Evolutionary conservation across 2,329 filamentous ascomycete species (phyloP), one percentile per base, ranked within the genome.

Genomic region (Didymella pomorum): DNA sequence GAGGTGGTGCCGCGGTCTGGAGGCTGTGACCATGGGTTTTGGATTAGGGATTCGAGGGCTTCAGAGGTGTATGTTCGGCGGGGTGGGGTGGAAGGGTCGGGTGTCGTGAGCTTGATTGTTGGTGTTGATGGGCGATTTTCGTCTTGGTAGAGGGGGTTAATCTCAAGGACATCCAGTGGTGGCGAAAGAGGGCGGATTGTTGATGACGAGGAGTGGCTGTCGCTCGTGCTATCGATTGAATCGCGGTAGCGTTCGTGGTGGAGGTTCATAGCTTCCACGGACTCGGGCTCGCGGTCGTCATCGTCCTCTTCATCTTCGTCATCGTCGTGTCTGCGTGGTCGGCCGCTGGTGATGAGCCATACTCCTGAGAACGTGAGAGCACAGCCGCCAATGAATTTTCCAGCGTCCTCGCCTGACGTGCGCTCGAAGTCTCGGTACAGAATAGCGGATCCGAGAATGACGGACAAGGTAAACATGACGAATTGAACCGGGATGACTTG

Each of bases 401-500:
- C 80, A 2, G 91, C 91, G 69, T 92, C 90, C 46, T 87, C 83
- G 28, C 83, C 79, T 0, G 88, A 90, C 8, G 92, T 91, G 41
- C 90, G 88, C 76, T 98, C 91, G 71, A 99, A 99, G 76, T 99
- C 95, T 48, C 94, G 89, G 74, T 98, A 99, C 6, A 99, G 80
- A 9, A 99, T 84, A 1, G 94, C 94, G 70, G 93, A 97, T 56
- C 95, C 95, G 50, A 97, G 84, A 67, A 99, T 98, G 62, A 98
- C 95, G 6, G 91, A 96, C 8, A 99, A 83, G 0, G 95, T 99
- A 76, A 99, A 99, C 63, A 96, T 86, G 48, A 99, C 95, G 69
- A 99, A 99, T 72, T 99, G 95, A 14, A 95, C 95, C 0, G 95
- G 95, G 63, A 99, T 99, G 67, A 99, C 95, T 75, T 97, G 93